Evolutionary conservation across 495 filamentous ascomycete genomes (phyloP).

Genomic region (Aspergillus incahuasiensis): DNA sequence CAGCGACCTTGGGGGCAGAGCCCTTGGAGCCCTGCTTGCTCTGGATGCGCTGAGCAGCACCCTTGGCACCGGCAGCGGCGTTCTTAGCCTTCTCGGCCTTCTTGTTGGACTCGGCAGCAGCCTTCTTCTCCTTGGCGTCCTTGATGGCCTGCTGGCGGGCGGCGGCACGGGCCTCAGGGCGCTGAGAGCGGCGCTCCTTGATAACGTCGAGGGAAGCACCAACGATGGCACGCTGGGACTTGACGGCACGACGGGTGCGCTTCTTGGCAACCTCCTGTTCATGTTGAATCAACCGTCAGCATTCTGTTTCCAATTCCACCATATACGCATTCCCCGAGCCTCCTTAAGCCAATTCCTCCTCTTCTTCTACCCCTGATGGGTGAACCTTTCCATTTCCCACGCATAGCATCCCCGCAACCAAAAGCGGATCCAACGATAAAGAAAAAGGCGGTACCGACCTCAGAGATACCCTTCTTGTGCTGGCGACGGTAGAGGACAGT

Average conservation of each 20-base stretch:
- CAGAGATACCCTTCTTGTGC: constrained; percentile 99
- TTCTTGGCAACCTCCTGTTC: constrained; percentile 98
- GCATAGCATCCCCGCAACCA: constrained; percentile 6
- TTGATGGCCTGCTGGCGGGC: constrained; percentile 88
- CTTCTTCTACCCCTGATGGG: constrained; percentile 7
- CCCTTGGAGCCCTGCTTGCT: constrained; percentile 98
- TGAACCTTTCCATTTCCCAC: not conserved
- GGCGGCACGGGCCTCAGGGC: constrained; percentile 91
- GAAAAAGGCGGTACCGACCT: constrained; percentile 62
- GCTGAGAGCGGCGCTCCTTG: constrained; percentile 93
- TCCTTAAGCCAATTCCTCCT: not conserved
- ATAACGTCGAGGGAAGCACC: constrained; percentile 98
- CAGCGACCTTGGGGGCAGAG: constrained; percentile 75
- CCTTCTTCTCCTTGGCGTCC: constrained; percentile 96
- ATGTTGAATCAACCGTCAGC: constrained; percentile 38
- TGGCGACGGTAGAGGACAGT: constrained; percentile 95
- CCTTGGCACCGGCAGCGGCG: constrained; percentile 68
- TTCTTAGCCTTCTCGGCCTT: constrained; percentile 99
- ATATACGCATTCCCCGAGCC: not conserved
- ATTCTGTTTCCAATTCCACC: constrained; percentile 10
- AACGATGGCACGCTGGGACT: constrained; percentile 97
- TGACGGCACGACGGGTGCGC: constrained; percentile 95
- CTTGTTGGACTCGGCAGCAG: constrained; percentile 79
- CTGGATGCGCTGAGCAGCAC: constrained; percentile 70
- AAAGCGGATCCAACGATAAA: constrained; percentile 19